phyloP scores from a whole-genome alignment of 1,284 basidiomycete species.

The Cronartium ribicola region DNA sequence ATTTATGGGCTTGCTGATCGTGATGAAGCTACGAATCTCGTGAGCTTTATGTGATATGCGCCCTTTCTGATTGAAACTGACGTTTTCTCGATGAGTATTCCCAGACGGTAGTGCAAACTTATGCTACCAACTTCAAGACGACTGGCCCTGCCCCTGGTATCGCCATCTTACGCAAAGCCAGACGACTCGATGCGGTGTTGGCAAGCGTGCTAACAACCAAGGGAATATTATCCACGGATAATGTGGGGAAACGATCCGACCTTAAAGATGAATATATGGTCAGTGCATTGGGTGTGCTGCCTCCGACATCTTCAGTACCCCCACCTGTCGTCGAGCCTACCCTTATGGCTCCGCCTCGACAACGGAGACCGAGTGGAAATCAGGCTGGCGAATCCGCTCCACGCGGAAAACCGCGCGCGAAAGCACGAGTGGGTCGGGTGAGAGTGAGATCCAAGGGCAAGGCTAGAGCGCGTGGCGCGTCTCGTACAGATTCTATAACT shows the following conservation, averaged over 20 bases:
- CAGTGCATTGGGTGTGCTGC: conserved; percentile 23
- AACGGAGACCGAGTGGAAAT: conserved; percentile 21
- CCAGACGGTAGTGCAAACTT: conserved; percentile 38
- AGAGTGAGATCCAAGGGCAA: conserved; percentile 8
- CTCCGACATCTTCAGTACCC: conserved; percentile 9
- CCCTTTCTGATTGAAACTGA: neutral
- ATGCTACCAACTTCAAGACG: conserved; percentile 26
- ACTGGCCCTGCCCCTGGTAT: conserved; percentile 25
- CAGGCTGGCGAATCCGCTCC: neutral
- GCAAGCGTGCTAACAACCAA: conserved; percentile 28
- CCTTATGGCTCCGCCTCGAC: conserved; percentile 7
- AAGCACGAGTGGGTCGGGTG: neutral
- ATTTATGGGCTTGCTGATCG: conserved; percentile 20
- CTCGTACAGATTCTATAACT: conserved; percentile 1
- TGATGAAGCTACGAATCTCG: conserved; percentile 35
- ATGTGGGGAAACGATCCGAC: conserved; percentile 21
- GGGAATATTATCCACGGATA: neutral
- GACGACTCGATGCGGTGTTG: conserved; percentile 36
- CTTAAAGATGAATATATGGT: conserved; percentile 41
- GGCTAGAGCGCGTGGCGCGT: neutral
- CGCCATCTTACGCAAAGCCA: conserved; percentile 33
- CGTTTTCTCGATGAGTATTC: neutral
- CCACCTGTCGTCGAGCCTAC: conserved; percentile 2
- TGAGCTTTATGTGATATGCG: neutral
- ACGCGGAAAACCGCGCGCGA: neutral